Evolutionary conservation across 345 rosid species (phyloP), one percentile per base, ranked within the genome.

Genomic region (Sapria himalayana): DNA sequence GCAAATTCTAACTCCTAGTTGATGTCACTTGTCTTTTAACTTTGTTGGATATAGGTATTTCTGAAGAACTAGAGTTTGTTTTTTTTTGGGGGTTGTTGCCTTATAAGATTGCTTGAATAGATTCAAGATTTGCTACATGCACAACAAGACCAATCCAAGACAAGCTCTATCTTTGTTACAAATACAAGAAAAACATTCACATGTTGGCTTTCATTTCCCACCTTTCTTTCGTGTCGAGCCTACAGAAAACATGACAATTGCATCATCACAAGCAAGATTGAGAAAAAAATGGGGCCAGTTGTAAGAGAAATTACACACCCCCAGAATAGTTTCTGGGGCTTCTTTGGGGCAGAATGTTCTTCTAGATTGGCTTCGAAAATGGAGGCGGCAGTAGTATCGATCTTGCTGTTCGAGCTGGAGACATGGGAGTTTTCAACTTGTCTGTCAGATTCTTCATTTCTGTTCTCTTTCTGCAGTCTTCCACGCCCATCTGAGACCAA

Each of bases 151-250:
- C n/a, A n/a, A n/a, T n/a, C n/a, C n/a, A n/a, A n/a, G n/a, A n/a
- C n/a, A n/a, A n/a, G n/a, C n/a, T n/a, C n/a, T n/a, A n/a, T n/a
- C n/a, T n/a, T n/a, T n/a, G n/a, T n/a, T n/a, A n/a, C n/a, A n/a
- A n/a, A n/a, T n/a, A n/a, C n/a, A n/a, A n/a, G n/a, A n/a, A n/a
- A n/a, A 17, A 18, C 25, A 9, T 35, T 63, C 64, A 76, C 78
- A 72, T 76, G 56, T 72, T 76, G 43, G 73, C 70, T 57, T 74
- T 74, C 64, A 75, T 78, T 55, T 74, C 85, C 81, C 81, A 75
- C 42, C 81, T 59, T 48, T 74, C 85, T 63, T 64, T 78, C 0
- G 78, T 57, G 52, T 70, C 81, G 21, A 75, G 85, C 58, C 85
- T 78, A 48, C 39, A 15, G 43, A 56, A 18, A 42, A 49, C 52